Evolutionary conservation across 352 stramenopile genomes (phyloP), one percentile per base, ranked within the genome.

Genomic region (Phytophthora sp.): DNA sequence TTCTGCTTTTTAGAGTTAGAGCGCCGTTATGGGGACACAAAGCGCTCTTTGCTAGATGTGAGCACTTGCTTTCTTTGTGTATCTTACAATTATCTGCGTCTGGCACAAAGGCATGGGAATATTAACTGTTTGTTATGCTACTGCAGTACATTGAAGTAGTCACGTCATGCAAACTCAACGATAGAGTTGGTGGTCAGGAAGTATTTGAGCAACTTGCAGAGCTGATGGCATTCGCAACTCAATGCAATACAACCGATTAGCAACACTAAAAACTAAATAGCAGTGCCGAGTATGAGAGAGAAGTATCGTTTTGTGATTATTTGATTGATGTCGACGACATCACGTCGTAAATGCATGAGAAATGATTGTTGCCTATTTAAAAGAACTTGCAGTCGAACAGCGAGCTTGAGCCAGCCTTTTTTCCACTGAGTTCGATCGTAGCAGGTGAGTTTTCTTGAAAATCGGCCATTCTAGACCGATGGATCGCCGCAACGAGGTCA

Each of bases 121-220:
- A n/a, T 5, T 39, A 15, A 39, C 18, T 18, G 24, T 28, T 27
- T 13, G 18, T 18, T 10, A 28, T 45, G 7, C 18, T 12, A 12
- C 12, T 7, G 5, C 27, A 78, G 62, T 82, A 84, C 23, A 56
- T 87, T 26, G 79, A 86, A 32, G 59, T 76, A 20, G 59, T 91
- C 8, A 79, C 62, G 28, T 74, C 76, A 4, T 72, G 63, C 32
- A 89, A 89, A 57, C 76, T 73, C 7, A 77, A 73, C 30, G 79
- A 89, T 34, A 76, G 78, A 37, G 53, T 62, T 0, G 69, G 62
- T 0, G 63, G 65, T 4, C 61, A 75, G 4, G 79, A 88, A 43
- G 66, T 72, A n/a, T 88, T 88, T 45, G 79, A 89, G n/a, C 76
- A 79, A 35, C 68, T 89, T 1, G 53, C 79, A 2, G 72, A 87